Conservation (phyloP, 2,329 filamentous ascomycete species). For the Xenosphaeropsis pyriputrescens region DNA sequence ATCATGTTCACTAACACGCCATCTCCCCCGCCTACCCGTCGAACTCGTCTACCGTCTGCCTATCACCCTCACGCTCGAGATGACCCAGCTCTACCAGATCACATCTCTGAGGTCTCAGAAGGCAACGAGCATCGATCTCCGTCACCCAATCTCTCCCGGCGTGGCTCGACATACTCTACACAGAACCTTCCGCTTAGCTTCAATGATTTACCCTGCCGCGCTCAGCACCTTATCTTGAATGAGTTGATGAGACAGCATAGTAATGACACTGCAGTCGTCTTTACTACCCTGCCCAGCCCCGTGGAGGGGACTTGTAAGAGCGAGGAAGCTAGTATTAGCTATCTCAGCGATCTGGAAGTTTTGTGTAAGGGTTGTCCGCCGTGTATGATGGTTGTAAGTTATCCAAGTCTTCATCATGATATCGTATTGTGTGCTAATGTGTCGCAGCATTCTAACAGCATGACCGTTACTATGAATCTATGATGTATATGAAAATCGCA, state of each 20-base stretch:
- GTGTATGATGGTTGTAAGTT: constrained; percentile 44
- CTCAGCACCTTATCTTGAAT: constrained; percentile 77
- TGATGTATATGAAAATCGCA: too few relatives aligned
- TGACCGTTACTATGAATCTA: too few relatives aligned
- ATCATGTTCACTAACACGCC: constrained; percentile 57
- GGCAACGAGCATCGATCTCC: constrained; percentile 4
- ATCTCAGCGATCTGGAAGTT: constrained; percentile 65
- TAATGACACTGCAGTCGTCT: constrained; percentile 57
- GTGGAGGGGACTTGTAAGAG: constrained; percentile 60
- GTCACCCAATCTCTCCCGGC: constrained; percentile 4
- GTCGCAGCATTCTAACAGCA: too few relatives aligned
- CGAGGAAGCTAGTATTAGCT: constrained; percentile 55
- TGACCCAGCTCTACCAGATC: constrained; percentile 4
- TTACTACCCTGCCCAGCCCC: constrained; percentile 74
- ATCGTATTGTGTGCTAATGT: too few relatives aligned
- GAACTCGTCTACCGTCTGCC: constrained; percentile 12
- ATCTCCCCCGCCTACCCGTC: constrained; percentile 9
- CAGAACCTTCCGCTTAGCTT: constrained; percentile 61
- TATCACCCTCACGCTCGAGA: constrained; percentile 7
- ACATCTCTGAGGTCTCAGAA: constrained; percentile 8
- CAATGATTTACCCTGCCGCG: constrained; percentile 72
- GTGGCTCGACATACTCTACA: constrained; percentile 34
- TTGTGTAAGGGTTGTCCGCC: constrained; percentile 66
- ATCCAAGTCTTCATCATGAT: too few relatives aligned
- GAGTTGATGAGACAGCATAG: constrained; percentile 63